Evolutionary conservation across 78 protist species (phyloP).

Genomic region (Capsaspora owczarzaki): DNA sequence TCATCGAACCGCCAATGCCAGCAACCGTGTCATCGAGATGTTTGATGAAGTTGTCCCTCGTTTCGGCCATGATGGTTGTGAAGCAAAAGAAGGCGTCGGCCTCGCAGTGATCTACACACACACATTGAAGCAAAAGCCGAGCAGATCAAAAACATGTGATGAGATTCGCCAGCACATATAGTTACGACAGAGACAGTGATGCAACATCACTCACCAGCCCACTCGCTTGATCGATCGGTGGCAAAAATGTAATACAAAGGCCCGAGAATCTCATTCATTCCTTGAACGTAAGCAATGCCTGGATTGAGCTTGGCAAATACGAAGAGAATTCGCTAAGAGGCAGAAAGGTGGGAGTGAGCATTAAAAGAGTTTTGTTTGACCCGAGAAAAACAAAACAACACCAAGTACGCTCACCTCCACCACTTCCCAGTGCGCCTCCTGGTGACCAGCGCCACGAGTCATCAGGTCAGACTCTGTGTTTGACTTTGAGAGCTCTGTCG

Average conservation of each 20-base stretch:
- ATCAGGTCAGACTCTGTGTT: too few species aligned
- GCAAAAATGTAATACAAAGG: constrained; percentile 62
- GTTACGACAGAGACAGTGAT: not conserved
- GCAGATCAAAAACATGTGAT: not conserved
- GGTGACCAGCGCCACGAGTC: too few species aligned
- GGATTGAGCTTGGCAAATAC: constrained; percentile 22
- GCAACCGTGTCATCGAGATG: not conserved
- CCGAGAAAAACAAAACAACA: too few species aligned
- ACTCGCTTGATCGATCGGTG: constrained; percentile 20
- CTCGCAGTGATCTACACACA: constrained; percentile 41
- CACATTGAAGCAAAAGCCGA: not conserved
- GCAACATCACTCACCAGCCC: not conserved
- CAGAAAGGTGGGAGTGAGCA: too few species aligned
- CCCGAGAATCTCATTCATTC: constrained; percentile 74
- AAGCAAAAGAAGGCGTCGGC: constrained; percentile 81
- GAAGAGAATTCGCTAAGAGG: constrained; percentile 16
- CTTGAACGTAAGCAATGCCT: constrained; percentile 25
- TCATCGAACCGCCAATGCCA: not conserved
- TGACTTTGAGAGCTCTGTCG: too few species aligned
- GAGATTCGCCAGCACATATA: not conserved
- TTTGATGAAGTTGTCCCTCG: constrained; percentile 49
- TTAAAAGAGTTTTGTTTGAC: too few species aligned
- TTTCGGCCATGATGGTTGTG: constrained; percentile 52
- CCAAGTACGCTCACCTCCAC: too few species aligned
- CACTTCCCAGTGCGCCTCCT: constrained; percentile 17